Evolutionary conservation across 371 early-diverging fungal genomes (phyloP).

Genomic region (Paramicrosporidium saccamoebae): DNA sequence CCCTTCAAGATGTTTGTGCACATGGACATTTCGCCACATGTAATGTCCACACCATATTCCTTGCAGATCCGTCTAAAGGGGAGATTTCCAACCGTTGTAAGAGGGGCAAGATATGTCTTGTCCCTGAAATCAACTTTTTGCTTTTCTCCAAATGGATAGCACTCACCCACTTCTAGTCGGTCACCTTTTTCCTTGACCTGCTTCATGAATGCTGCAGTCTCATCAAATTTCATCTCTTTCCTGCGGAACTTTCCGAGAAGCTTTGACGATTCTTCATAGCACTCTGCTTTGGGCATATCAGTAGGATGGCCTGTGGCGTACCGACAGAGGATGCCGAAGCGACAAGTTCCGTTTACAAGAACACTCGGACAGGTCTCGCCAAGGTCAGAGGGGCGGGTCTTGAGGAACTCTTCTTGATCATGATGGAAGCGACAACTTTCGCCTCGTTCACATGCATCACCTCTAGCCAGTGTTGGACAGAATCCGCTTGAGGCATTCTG

Average conservation of each 20-base stretch:
- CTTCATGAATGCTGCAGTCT: constrained; percentile 1
- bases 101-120: constrained; percentile 74
- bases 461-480: background rate
- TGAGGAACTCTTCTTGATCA: constrained; percentile 19
- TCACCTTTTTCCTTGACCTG: constrained; percentile 1
- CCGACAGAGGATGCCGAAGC: constrained; percentile 36
- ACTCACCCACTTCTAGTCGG: background rate
- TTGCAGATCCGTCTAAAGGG: constrained; percentile 83
- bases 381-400: constrained; percentile 24
- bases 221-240: constrained; percentile 1
- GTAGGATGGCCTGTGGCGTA: constrained; percentile 27
- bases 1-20: constrained; percentile 26
- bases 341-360: constrained; percentile 28
- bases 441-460: constrained; percentile 1
- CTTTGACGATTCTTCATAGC: background rate
- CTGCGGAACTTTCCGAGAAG: background rate
- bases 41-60: constrained; percentile 70
- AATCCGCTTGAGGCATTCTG: background rate
- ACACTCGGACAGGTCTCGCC: constrained; percentile 31
- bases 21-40: constrained; percentile 87
- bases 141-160: constrained; percentile 6
- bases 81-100: constrained; percentile 88
- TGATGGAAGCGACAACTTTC: constrained; percentile 23
- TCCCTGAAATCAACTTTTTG: constrained; percentile 26
- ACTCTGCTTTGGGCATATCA: constrained; percentile 1